These are phyloP conservation scores for Deinandra increscens DNA, from an alignment of 129 eudicot genomes.

Conservation along the genomic window DNA sequence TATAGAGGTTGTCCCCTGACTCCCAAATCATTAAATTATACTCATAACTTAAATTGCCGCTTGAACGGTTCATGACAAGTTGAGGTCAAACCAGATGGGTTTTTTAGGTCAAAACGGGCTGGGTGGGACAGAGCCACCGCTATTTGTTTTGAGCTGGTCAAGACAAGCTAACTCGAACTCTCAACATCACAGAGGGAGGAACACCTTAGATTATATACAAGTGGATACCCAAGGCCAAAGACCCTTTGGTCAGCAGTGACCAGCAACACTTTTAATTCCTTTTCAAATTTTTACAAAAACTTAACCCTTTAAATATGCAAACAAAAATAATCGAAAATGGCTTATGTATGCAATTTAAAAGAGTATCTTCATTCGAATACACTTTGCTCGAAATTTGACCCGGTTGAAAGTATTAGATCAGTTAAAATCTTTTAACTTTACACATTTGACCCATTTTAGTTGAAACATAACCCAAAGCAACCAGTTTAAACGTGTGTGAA, in stretches of 20 bases:
- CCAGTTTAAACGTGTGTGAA: not conserved
- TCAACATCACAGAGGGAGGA: not conserved
- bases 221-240: not conserved
- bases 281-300: not conserved
- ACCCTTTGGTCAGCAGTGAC: not conserved
- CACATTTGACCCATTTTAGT: constrained; percentile 2
- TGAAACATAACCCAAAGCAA: not conserved
- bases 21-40: not conserved
- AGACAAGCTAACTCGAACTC: not conserved
- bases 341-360: not conserved
- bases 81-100: not conserved
- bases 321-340: not conserved
- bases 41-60: not conserved
- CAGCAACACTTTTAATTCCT: not conserved
- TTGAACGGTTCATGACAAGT: not conserved
- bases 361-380: not conserved
- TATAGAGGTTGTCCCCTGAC: not conserved
- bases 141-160: not conserved
- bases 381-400: not conserved
- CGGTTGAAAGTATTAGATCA: not conserved
- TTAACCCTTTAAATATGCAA: not conserved
- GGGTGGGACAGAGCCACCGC: not conserved
- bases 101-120: not conserved
- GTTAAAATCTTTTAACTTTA: not conserved
- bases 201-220: constrained; percentile 2